Evolutionary conservation across 2,329 filamentous ascomycete species (phyloP), one percentile per base, ranked within the genome.

Genomic region (Tolypocladium capitatum): DNA sequence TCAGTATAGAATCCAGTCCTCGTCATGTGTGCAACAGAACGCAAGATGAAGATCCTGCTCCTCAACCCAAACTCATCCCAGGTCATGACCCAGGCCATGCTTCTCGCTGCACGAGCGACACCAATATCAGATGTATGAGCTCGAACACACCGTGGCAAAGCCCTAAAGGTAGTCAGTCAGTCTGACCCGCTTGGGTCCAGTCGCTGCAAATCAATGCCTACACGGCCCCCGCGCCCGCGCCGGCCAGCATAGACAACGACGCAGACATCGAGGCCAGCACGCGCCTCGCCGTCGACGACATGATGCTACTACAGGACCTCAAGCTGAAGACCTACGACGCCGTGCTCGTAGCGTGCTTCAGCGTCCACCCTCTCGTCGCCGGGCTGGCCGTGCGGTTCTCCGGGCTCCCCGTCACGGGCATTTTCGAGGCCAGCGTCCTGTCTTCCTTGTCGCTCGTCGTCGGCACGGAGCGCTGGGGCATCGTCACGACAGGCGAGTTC

Each of bases 311-410:
- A 67, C 27, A 60, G 69, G 50, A 67, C 14, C 41, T 59, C 51
- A 50, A 65, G 1, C 60, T 75, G 0, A 50, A 62, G 2, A 56
- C 66, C 28, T 80, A 86, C 62, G 81, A 92, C 59, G 88, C 75
- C n/a, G 82, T 94, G 52, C 74, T 96, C 1, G 76, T 96, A 2
- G 89, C 89, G 20, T 96, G 91, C 68, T 97, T 87, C 68, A 92
- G 86, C 50, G 80, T 84, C 1, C 89, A 96, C 59, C 81, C 84
- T 0, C 74, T 96, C 0, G 86, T 94, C 0, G 63, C 71, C 0
- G 63, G 73, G 44, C 67, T 94, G 14, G 63, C 69, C 13, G 53
- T 14, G 3, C 33, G 33, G 5, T n/a, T 44, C n/a, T 34, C 42
- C 18, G 8, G 6, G 41, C 21, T 57, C 5, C 53, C 60, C 6